A percentile compares a stretch with the other conserved stretches of the same genome.
Evolutionary conservation across 306 rosid genomes (phyloP).

Genomic region (Vigna hirtella): DNA sequence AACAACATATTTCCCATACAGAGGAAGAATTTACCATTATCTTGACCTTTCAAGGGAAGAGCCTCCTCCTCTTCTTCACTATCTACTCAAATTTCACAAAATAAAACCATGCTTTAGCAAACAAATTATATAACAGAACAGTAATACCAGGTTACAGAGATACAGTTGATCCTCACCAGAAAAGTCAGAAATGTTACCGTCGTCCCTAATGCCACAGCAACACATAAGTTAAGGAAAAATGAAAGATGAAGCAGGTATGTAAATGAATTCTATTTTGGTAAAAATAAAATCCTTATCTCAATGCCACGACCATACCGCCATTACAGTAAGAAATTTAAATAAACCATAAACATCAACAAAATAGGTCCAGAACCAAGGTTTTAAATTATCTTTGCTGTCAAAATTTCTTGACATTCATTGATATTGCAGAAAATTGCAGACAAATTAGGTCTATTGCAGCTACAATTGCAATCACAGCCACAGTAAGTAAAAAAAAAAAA

Average conservation of each 20-base stretch:
- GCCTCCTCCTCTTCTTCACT: conserved; percentile 28
- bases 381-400: neutral
- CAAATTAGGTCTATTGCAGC: neutral
- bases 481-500: neutral
- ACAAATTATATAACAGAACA: neutral
- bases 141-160: neutral
- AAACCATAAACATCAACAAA: neutral
- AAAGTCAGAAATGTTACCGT: neutral
- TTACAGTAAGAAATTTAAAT: neutral
- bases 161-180: conserved; percentile 51
- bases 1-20: neutral
- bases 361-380: neutral
- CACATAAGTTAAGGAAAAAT: conserved; percentile 49
- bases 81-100: conserved; percentile 45
- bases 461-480: neutral
- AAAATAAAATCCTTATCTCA: neutral
- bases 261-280: neutral
- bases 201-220: conserved; percentile 44
- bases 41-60: conserved; percentile 11
- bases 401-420: neutral
- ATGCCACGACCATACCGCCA: neutral
- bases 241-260: neutral
- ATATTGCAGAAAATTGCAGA: neutral
- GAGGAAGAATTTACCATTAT: conserved; percentile 56
- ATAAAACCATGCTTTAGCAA: conserved; percentile 25